Percentiles rank a stretch among this genome's conserved stretches.
Conservation (phyloP, 768 basidiomycete species). For the Rhodotorula graminis region DNA sequence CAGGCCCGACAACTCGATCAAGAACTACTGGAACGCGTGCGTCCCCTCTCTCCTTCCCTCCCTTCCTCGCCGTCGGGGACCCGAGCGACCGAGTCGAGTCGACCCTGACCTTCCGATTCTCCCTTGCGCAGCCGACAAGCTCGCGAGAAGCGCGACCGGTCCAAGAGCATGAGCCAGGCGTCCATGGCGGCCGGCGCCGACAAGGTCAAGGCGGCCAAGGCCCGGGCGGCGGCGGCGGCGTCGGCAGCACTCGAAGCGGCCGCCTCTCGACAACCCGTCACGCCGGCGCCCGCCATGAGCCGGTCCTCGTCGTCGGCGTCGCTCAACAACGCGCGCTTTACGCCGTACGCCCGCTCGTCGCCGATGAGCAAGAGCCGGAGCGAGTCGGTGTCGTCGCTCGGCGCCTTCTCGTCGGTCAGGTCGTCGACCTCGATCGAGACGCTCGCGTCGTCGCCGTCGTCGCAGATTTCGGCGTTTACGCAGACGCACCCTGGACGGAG, state of each 20-base stretch:
- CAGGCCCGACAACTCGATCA: slow-evolving; percentile 43
- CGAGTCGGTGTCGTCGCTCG: slow-evolving; percentile 29
- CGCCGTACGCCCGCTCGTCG: slow-evolving; percentile 27
- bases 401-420: slow-evolving; percentile 6
- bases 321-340: slow-evolving; percentile 19
- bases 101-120: too few species aligned
- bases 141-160: slow-evolving; percentile 26
- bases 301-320: slow-evolving; percentile 23
- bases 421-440: slow-evolving; percentile 9
- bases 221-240: neutral
- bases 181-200: neutral
- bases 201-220: neutral
- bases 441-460: slow-evolving; percentile 5
- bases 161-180: neutral
- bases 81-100: too few species aligned
- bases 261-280: neutral
- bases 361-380: slow-evolving; percentile 29
- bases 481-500: neutral
- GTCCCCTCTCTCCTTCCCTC: too few species aligned
- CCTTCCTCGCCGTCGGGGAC: too few species aligned
- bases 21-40: slow-evolving; percentile 42
- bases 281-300: slow-evolving; percentile 8
- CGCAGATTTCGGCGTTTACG: slow-evolving; percentile 5
- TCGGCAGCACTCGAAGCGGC: neutral
- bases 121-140: slow-evolving; percentile 19